A percentile compares a stretch with the other conserved stretches of the same genome.
Conservation (phyloP, 805 yeast genomes). For the Saccharomycopsis malanga region DNA sequence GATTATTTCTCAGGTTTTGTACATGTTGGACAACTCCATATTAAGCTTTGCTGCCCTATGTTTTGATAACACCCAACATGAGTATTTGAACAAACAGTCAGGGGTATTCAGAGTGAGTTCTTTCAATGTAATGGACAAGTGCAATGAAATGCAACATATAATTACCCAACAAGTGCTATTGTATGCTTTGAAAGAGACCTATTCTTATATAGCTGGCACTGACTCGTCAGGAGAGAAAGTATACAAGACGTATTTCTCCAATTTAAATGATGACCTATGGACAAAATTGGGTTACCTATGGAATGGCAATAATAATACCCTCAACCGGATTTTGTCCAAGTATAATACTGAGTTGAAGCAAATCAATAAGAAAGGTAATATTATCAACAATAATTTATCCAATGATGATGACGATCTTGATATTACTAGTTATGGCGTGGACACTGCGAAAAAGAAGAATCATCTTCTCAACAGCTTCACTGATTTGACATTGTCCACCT, state of each 20-base stretch:
- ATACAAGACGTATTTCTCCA: constrained; percentile 13
- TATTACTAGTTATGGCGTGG: not conserved
- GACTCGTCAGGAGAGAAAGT: not conserved
- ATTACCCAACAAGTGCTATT: constrained; percentile 62
- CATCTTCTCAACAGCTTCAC: constrained; percentile 17
- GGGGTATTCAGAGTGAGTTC: constrained; percentile 90
- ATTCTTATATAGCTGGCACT: constrained; percentile 2
- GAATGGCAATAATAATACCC: constrained; percentile 7
- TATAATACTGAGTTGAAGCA: constrained; percentile 18
- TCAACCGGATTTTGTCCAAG: constrained; percentile 17
- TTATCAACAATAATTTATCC: constrained; percentile 13
- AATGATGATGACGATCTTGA: not conserved
- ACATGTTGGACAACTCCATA: constrained; percentile 54
- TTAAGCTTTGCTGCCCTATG: constrained; percentile 80
- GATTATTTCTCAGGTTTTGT: constrained; percentile 49
- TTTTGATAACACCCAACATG: constrained; percentile 53
- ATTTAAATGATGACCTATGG: constrained; percentile 20
- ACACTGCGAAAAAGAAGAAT: constrained; percentile 5
- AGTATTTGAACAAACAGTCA: constrained; percentile 69
- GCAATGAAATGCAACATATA: constrained; percentile 66
- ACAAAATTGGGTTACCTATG: constrained; percentile 13
- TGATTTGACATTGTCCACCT: constrained; percentile 19
- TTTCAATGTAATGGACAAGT: constrained; percentile 81
- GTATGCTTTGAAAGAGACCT: constrained; percentile 30
- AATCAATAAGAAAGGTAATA: constrained; percentile 16